These are phyloP conservation scores for Forsythia suspensa DNA, from an alignment of 257 asterid species.

Conservation along the genomic window DNA sequence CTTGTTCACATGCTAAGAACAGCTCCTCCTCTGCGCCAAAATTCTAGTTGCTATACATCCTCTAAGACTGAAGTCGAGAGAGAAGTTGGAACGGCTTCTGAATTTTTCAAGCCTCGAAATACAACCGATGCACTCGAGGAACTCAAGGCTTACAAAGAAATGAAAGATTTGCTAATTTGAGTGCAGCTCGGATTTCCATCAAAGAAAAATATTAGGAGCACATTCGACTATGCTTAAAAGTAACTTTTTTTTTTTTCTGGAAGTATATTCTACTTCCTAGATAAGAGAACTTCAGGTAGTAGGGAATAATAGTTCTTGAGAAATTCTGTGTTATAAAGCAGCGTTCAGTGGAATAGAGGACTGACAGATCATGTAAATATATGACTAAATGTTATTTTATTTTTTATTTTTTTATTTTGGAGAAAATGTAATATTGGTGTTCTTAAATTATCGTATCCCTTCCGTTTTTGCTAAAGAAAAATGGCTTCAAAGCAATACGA, in stretches of 20 bases:
- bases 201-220: constrained; percentile 29
- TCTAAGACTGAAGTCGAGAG: constrained; percentile 41
- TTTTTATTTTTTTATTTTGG: background rate
- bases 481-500: background rate
- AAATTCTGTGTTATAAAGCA: background rate
- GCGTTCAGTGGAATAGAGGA: background rate
- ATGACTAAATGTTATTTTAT: background rate
- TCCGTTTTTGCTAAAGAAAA: too few species aligned
- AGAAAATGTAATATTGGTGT: background rate
- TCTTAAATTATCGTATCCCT: background rate
- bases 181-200: constrained; percentile 34
- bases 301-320: constrained; percentile 10
- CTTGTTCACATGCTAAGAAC: constrained; percentile 88
- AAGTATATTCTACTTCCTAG: constrained; percentile 5
- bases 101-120: constrained; percentile 57
- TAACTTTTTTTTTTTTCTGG: background rate
- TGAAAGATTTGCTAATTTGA: constrained; percentile 76
- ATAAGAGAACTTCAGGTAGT: constrained; percentile 14
- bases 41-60: constrained; percentile 49
- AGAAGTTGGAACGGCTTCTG: constrained; percentile 53
- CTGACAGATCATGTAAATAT: background rate
- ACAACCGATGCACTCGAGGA: constrained; percentile 90
- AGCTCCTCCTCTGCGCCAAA: constrained; percentile 84
- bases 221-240: constrained; percentile 14
- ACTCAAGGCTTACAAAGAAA: constrained; percentile 65